Conservation (phyloP, 2,329 filamentous ascomycete genomes). For the Pseudogymnoascus sp. region DNA sequence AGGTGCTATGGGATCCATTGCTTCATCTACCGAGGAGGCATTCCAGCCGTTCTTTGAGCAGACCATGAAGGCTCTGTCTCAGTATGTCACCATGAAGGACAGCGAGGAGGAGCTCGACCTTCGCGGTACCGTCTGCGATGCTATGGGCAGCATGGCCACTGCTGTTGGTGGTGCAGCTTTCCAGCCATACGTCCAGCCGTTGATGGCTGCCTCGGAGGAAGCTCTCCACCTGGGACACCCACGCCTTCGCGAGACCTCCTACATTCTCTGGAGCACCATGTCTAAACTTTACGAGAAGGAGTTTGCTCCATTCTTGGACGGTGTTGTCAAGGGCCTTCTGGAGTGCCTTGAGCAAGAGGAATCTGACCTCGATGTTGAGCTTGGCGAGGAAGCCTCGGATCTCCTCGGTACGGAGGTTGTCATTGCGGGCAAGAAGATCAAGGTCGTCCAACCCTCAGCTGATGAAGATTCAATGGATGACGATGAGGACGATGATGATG, state of each 20-base stretch:
- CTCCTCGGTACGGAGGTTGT: slow-evolving; percentile 70
- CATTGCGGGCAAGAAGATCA: slow-evolving; percentile 77
- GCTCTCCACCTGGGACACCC: slow-evolving; percentile 83
- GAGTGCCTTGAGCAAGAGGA: slow-evolving; percentile 86
- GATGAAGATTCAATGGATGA: slow-evolving; percentile 57
- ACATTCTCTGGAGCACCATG: slow-evolving; percentile 92
- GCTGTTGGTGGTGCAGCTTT: slow-evolving; percentile 82
- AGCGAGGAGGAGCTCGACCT: slow-evolving; percentile 85
- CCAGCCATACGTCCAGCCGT: slow-evolving; percentile 80
- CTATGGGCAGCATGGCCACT: slow-evolving; percentile 84
- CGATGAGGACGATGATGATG: slow-evolving; percentile 70
- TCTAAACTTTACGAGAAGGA: slow-evolving; percentile 87
- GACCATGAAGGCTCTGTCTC: slow-evolving; percentile 82
- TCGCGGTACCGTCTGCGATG: slow-evolving; percentile 82
- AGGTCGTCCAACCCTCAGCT: slow-evolving; percentile 59
- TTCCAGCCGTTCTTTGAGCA: slow-evolving; percentile 90
- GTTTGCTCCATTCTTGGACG: slow-evolving; percentile 70
- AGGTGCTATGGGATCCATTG: slow-evolving; percentile 84
- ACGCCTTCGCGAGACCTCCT: slow-evolving; percentile 88
- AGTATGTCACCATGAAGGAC: slow-evolving; percentile 79
- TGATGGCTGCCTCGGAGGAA: slow-evolving; percentile 91
- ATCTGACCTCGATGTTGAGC: slow-evolving; percentile 67
- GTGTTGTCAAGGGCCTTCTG: slow-evolving; percentile 73
- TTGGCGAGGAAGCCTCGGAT: slow-evolving; percentile 67
- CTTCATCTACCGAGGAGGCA: slow-evolving; percentile 70